Evolutionary conservation across 2,329 filamentous ascomycete species (phyloP).

Genomic region (Magnaporthiopsis rhizophila): DNA sequence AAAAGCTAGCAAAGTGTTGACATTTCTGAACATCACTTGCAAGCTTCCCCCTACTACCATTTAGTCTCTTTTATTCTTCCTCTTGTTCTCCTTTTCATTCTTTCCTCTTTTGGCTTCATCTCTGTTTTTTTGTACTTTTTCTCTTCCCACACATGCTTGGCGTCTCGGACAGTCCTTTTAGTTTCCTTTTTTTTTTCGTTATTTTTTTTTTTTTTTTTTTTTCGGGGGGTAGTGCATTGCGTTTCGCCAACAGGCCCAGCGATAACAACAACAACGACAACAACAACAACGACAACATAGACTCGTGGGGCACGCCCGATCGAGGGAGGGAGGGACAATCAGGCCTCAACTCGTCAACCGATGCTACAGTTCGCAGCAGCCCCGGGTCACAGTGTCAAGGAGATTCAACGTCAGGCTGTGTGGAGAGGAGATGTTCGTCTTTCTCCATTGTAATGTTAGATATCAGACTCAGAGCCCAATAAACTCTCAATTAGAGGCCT

Average conservation of each 20-base stretch:
- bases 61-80: neutral
- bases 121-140: neutral
- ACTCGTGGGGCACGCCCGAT: neutral
- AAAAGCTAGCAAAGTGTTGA: neutral
- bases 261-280: neutral
- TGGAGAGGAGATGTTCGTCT: neutral
- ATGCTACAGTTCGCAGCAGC: neutral
- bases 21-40: neutral
- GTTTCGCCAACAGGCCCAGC: neutral
- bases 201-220: too few species aligned
- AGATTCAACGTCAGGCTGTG: neutral
- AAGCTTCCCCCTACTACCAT: neutral
- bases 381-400: neutral
- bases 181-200: neutral
- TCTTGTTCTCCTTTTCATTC: neutral
- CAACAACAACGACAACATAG: neutral
- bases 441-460: slow-evolving; percentile 1
- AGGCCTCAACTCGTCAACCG: neutral
- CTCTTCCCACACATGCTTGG: neutral
- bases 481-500: slow-evolving; percentile 1
- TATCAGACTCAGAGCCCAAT: slow-evolving; percentile 6
- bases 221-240: neutral
- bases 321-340: neutral
- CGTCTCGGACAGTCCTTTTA: neutral
- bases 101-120: neutral